Evolutionary conservation across 2,329 filamentous ascomycete genomes (phyloP), one percentile per base, ranked within the genome.

Genomic region (Akanthomyces lecanii): DNA sequence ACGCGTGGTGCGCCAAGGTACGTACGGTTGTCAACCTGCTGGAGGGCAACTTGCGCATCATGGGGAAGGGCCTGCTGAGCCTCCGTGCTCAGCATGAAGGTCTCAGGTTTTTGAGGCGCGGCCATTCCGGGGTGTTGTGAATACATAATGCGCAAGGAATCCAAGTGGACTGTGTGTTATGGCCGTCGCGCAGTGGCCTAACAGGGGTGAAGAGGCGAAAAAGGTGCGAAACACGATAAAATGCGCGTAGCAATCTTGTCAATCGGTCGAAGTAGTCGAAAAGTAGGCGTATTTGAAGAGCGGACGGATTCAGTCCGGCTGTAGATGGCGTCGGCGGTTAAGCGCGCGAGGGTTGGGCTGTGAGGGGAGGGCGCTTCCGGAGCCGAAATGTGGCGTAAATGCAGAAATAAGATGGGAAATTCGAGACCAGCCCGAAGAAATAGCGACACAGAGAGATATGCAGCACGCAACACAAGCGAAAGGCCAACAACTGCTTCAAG

Each of bases 1-100:
- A 6, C 28, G 45, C 12, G 23, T 14, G n/a, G 38, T n/a, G 50
- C 16, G 30, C 7, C 5, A 6, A 8, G 7, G 33, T 23, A 71
- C 92, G 79, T 83, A 97, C 93, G 81, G 78, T 98, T 98, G 78
- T 99, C 95, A 69, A 99, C 95, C 79, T 99, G 95, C 78, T 98
- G 94, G 69, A 99, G 84, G 65, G 95, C 95, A 74, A 98, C 92
- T 81, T 98, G 92, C 71, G 93, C 93, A 82, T 98, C 95, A 70
- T 96, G 92, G 62, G 95, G 95, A 68, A 99, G 85, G 71, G 91
- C 94, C 80, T 97, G 92, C 80, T 98, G 94, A 65, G 95, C 94
- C 80, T 98, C 94, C 72, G 90, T 93, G 76, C 94, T 97, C 76
- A 99, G 85, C 89, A 99, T 94, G 75, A 99, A 99, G 47, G 95